Percentiles rank a stretch among this genome's conserved stretches.
Conservation (phyloP, 2,329 filamentous ascomycete species). For the Colletotrichum tropicale region DNA sequence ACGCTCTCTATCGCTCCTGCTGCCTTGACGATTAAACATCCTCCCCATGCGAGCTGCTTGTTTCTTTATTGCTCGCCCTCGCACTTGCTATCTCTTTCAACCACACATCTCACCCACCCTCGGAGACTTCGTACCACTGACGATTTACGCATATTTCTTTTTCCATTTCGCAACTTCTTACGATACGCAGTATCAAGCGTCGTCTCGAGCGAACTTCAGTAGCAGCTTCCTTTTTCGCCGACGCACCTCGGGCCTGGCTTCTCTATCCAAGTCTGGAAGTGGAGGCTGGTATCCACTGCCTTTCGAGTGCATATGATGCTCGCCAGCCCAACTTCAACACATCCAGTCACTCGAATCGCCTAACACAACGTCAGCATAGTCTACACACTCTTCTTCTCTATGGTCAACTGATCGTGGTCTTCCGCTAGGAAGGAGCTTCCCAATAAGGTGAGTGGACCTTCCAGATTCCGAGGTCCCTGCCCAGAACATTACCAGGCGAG, state of each 20-base stretch:
- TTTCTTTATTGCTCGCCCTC: neutral
- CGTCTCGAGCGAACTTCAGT: neutral
- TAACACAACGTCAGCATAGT: neutral
- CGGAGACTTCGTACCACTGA: neutral
- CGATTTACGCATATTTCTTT: neutral
- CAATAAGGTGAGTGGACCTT: neutral
- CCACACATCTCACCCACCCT: neutral
- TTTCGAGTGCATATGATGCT: neutral
- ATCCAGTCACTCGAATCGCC: neutral
- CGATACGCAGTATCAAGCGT: neutral
- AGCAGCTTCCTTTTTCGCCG: neutral
- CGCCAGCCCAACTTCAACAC: neutral
- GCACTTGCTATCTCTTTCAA: neutral
- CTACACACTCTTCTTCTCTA: neutral
- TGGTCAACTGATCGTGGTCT: neutral
- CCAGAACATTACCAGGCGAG: neutral
- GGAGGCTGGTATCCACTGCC: neutral
- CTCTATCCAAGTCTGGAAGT: neutral
- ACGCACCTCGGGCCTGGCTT: neutral
- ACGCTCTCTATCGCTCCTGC: neutral
- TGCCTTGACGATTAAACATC: neutral
- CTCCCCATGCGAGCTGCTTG: neutral
- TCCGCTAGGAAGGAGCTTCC: neutral
- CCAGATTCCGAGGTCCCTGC: neutral
- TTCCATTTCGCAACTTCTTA: neutral